A percentile compares a stretch with the other conserved stretches of the same genome.
phyloP scores from a whole-genome alignment of 1,284 basidiomycete species.

The Heterobasidion parviporum region DNA sequence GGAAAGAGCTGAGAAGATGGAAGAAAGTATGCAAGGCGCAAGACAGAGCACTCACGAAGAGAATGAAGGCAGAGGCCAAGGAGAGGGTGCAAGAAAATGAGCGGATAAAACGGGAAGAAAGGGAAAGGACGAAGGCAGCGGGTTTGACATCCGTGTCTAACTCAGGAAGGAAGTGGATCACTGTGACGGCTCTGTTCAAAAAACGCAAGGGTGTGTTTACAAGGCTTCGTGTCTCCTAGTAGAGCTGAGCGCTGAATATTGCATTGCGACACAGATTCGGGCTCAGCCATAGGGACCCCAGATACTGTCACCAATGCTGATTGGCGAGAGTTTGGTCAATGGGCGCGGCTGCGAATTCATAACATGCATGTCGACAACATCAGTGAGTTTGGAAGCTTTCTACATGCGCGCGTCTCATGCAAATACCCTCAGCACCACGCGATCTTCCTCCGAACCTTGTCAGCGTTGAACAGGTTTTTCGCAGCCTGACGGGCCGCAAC shows the following conservation, averaged over 20 bases:
- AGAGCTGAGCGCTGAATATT: no score
- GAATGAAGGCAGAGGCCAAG: background rate
- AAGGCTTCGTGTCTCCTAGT: no score
- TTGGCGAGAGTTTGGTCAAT: constrained; percentile 40
- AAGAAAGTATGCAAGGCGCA: background rate
- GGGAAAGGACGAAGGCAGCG: background rate
- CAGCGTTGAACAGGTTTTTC: constrained; percentile 26
- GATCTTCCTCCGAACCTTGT: constrained; percentile 7
- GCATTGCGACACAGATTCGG: no score
- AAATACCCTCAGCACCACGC: background rate
- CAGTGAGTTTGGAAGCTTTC: constrained; percentile 15
- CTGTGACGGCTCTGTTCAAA: no score
- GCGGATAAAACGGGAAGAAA: background rate
- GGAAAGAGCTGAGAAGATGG: background rate
- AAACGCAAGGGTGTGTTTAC: no score
- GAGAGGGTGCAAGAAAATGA: background rate
- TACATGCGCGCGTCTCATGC: background rate
- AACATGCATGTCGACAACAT: constrained; percentile 26
- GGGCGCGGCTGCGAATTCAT: constrained; percentile 29
- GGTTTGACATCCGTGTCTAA: background rate
- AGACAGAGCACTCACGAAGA: background rate
- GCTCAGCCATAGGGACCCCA: no score
- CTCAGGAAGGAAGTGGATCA: no score
- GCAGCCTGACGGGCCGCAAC: constrained; percentile 19
- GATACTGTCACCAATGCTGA: constrained; percentile 9